Base-by-base conservation (phyloP, 2,329 filamentous ascomycete species). In the Ophiostoma australiae region DNA sequence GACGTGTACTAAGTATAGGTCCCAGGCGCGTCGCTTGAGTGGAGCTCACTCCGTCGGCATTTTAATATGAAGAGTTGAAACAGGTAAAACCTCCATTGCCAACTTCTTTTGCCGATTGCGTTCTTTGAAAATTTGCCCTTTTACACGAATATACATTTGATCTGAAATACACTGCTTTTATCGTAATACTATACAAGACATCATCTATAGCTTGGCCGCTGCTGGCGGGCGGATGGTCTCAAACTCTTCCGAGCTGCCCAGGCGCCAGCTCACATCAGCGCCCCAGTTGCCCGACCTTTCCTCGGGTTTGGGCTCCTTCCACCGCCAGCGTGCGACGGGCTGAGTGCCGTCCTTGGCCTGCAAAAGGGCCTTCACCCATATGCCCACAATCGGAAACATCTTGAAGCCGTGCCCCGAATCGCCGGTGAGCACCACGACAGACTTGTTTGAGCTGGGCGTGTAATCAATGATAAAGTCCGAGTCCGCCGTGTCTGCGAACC, bases 271-370 rank as follows among this genome's bases (percentile, higher is more conserved):
- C 66, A 68, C 66, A 44, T 58, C n/a, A 27, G n/a, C 52, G 17
- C 52, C 52, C 52, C 39, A 31, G 17, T 68, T 44, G 81, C 83
- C 83, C 83, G 37, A 44, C 27, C 33, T 68, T 17, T 68, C 23
- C 23, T 55, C 6, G 1, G 33, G 48, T 6, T 48, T 48, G 17
- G 44, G 44, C 44, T 48, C 44, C 44, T 48, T 48, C 52, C 52
- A 58, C 23, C n/a, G n/a, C 52, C 52, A 58, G 8, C 52, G 52
- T 11, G n/a, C 52, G 10, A 58, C n/a, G 8, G n/a, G n/a, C 52
- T 58, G 52, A 1, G n/a, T 27, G 44, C 4, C 44, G 17, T 48
- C 17, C 8, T 58, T 58, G n/a, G 39, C 61, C 10, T n/a, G 20
- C 2, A 70, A 5, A 4, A 70, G 61, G 4, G 65, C 58, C 39